Evolutionary conservation across 371 early-diverging fungal species (phyloP).

Genomic region (Haplosporangium sp.): DNA sequence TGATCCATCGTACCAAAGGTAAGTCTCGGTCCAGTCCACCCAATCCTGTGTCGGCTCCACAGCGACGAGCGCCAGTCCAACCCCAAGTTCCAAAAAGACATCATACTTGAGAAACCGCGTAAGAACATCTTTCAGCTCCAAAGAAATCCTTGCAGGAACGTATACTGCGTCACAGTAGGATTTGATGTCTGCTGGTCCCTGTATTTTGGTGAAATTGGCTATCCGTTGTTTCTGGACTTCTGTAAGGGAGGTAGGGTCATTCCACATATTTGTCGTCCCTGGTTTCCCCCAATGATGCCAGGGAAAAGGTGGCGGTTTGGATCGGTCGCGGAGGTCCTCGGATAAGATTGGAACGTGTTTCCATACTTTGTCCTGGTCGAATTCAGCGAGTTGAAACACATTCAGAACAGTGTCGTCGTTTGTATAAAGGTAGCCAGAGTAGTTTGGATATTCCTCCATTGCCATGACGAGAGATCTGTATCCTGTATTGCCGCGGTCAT

Average conservation of each 20-base stretch:
- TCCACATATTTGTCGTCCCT: conserved; percentile 5
- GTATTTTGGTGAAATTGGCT: conserved; percentile 3
- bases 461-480: conserved; percentile 4
- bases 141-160: conserved; percentile 7
- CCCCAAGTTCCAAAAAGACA: conserved; percentile 9
- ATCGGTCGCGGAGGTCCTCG: conserved; percentile 3
- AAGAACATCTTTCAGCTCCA: conserved; percentile 3
- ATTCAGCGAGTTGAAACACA: conserved; percentile 8
- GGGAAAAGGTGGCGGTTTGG: not conserved
- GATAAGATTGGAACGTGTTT: conserved; percentile 1
- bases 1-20: conserved; percentile 6
- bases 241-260: conserved; percentile 11
- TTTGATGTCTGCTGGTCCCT: conserved; percentile 11
- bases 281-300: not conserved
- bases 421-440: conserved; percentile 16
- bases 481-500: not conserved
- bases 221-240: conserved; percentile 9
- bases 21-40: conserved; percentile 6
- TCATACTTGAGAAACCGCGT: conserved; percentile 1
- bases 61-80: conserved; percentile 14
- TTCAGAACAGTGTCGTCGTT: conserved; percentile 15
- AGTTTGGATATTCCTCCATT: conserved; percentile 16
- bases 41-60: conserved; percentile 9
- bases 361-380: conserved; percentile 18
- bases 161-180: conserved; percentile 6